Evolutionary conservation across 2,329 filamentous ascomycete species (phyloP), one percentile per base, ranked within the genome.

Genomic region (Claviceps paspali): DNA sequence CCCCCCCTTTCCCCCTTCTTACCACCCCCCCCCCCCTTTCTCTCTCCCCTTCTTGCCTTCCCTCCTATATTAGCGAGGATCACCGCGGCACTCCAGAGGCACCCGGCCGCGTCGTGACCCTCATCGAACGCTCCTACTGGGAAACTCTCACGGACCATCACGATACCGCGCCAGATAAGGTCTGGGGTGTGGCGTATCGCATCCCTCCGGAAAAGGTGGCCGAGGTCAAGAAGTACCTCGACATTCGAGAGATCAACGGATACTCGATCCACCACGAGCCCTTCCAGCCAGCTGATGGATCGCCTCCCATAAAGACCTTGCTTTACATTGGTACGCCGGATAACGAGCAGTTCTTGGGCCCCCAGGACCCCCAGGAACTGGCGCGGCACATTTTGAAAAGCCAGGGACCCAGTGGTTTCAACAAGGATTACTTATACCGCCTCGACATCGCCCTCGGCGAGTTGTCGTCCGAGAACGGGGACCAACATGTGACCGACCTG

Each of bases 221-320:
- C 42, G 79, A 88, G 61, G 88, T 95, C 4, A 79, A 83, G 47
- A 71, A 78, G 41, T 95, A 95, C 56, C 82, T 98, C 33, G 87
- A 96, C 58, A 88, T 95, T 46, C 79, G 91, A 32, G 91, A 98
- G 60, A 94, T 96, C 53, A 94, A 96, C 61, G 91, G 91, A 19
- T 98, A 98, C 61, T 83, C 79, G 38, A 92, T 94, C 47, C 87
- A 95, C 59, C 84, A 86, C 57, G 84, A 86, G 21, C 76, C 81
- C 0, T 95, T 96, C 56, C 67, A 87, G 49, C 49, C 59, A n/a
- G 53, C 57, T 29, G 57, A 63, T 44, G 52, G 52, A 19, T 51
- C 54, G 11, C 39, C 52, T 4, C 47, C 59, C 15, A 68, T 74
- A 49, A 58, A 54, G 38, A 67, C 70, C 41, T 72, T 95, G 44